phyloP scores from a whole-genome alignment of 306 rosid species.

The Lathyrus aphaca region DNA sequence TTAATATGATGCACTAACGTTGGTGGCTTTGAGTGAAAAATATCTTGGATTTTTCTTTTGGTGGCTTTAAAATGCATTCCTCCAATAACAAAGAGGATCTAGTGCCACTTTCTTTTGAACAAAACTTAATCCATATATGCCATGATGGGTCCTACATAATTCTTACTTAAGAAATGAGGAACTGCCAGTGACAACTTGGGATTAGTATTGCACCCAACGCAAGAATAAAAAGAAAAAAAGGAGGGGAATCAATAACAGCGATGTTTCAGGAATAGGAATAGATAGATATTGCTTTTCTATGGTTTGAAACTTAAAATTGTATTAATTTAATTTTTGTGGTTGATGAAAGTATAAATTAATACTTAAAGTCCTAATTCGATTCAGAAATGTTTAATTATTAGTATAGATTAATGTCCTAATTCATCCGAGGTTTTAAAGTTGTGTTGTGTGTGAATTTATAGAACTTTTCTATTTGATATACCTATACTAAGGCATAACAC shows the following conservation, averaged over 20 bases:
- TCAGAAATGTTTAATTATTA: too few relatives aligned
- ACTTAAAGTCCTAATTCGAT: too few relatives aligned
- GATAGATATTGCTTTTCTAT: background rate
- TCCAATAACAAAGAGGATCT: background rate
- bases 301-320: background rate
- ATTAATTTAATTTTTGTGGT: background rate
- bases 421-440: too few relatives aligned
- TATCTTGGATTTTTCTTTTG: conserved; percentile 2
- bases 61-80: background rate
- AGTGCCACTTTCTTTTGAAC: conserved; percentile 7
- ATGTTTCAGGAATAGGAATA: background rate
- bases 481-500: too few relatives aligned
- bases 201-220: background rate
- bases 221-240: background rate
- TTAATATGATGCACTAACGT: conserved; percentile 36
- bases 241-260: background rate
- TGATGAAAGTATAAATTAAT: too few relatives aligned
- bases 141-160: background rate
- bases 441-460: too few relatives aligned
- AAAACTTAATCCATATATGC: background rate
- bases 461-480: too few relatives aligned
- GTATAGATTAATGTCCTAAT: too few relatives aligned
- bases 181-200: background rate
- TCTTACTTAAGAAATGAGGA: background rate
- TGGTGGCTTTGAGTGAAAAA: conserved; percentile 13